Base-by-base conservation (phyloP, 2,329 filamentous ascomycete species). In the Cercospora nicotianae region DNA sequence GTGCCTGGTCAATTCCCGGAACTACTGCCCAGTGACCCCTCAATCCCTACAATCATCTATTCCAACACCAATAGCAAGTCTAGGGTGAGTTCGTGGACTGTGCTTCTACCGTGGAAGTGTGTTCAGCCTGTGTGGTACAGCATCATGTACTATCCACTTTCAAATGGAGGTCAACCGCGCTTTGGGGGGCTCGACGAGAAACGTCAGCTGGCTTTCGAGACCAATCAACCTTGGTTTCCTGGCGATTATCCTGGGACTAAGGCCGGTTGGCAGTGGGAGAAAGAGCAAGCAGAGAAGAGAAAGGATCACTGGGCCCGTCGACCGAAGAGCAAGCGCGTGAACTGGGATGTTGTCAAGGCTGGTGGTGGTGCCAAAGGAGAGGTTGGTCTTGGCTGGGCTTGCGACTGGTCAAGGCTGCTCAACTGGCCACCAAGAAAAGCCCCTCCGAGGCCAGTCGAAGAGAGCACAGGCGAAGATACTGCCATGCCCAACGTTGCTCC, bases 61-160 rank as follows among this genome's bases (percentile, higher is more conserved):
- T 65, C 60, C 30, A 69, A 62, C 16, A 63, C 67, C 6, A 66
- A 31, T n/a, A 81, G 79, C 10, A 85, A 85, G 58, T 51, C 58
- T 51, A 55, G 18, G 1, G 88, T 90, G 59, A 90, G 90, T 0
- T 89, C 85, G 0, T 98, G 93, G 93, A 95, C 90, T 0, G 78
- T 98, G 1, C 83, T 98, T 26, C 85, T 95, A 3, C 95, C 95
- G 0, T 97, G 94, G 93, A 93, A 92, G 76, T 97, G 92, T 74
- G 90, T 98, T 39, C 83, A 88, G 39, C 88, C 92, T 0, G 84
- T 97, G 33, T 99, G 95, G 95, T 90, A 94, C 74, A 89, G 88
- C 58, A 81, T 98, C 13, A 90, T 96, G 80, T 93, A 93, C 76
- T 93, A 90, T 68, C 92, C 92, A 0, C 83, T 96, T 0, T 91